Percentiles rank a stretch among this genome's conserved stretches.
Evolutionary conservation across 2,329 filamentous ascomycete species (phyloP).

Genomic region (Helotiales sp.): DNA sequence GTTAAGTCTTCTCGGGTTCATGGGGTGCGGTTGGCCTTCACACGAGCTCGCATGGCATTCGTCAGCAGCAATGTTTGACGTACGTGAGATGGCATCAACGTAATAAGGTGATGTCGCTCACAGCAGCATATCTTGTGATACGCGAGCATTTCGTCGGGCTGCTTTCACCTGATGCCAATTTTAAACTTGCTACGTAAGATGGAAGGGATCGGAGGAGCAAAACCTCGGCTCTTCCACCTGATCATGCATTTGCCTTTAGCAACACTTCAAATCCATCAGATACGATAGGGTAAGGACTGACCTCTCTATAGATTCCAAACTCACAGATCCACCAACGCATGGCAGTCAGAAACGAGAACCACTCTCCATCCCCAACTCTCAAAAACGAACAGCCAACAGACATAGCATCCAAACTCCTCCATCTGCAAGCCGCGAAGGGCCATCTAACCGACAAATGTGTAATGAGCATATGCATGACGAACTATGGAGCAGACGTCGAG

Average conservation of each 20-base stretch:
- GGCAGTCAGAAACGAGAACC: background rate
- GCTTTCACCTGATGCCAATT: background rate
- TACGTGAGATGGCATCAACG: background rate
- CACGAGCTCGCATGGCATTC: background rate
- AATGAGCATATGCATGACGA: slow-evolving; percentile 30
- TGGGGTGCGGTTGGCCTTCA: background rate
- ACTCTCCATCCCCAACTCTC: background rate
- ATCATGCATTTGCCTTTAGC: slow-evolving; percentile 3
- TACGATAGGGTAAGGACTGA: too few relatives aligned
- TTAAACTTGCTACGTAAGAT: background rate
- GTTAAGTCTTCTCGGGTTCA: background rate
- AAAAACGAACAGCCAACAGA: slow-evolving; percentile 4
- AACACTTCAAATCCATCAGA: too few relatives aligned
- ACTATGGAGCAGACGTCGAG: slow-evolving; percentile 48
- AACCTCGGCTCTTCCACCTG: background rate
- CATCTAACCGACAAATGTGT: slow-evolving; percentile 22
- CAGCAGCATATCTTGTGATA: background rate
- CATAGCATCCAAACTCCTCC: slow-evolving; percentile 20
- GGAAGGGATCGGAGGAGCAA: background rate
- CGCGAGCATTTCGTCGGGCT: too few relatives aligned
- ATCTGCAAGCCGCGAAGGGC: slow-evolving; percentile 14
- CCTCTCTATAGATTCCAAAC: background rate
- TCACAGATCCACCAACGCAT: background rate
- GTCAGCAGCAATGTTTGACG: background rate
- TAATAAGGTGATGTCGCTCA: background rate